Conservation (phyloP, 768 basidiomycete genomes). For the Panaeolus cyanescens region DNA sequence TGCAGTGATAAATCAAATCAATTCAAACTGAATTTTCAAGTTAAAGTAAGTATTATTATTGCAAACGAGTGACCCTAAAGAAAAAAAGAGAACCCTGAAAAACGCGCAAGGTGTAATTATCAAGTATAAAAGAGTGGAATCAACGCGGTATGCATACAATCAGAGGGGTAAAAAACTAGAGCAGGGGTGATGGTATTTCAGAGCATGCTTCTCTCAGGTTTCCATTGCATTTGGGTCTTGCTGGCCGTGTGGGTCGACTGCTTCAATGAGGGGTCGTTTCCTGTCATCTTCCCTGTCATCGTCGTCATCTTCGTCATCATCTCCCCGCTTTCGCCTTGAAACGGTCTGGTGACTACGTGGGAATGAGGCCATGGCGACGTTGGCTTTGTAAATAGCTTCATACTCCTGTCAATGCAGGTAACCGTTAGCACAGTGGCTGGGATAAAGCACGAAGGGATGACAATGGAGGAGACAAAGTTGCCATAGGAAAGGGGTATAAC, state of each 20-base stretch:
- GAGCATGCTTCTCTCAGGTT: conserved; percentile 29
- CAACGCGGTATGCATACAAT: conserved; percentile 6
- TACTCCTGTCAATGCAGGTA: conserved; percentile 69
- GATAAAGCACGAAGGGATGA: neutral
- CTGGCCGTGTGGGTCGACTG: conserved; percentile 8
- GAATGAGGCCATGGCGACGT: conserved; percentile 63
- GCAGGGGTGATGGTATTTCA: neutral
- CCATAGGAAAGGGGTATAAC: neutral
- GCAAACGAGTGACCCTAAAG: neutral
- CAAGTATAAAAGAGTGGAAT: conserved; percentile 4
- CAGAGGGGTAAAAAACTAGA: conserved; percentile 7
- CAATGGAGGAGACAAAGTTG: neutral
- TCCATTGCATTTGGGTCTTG: conserved; percentile 52
- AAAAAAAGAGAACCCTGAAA: neutral
- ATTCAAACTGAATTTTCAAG: neutral
- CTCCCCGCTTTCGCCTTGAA: conserved; percentile 67
- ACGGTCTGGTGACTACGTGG: conserved; percentile 48
- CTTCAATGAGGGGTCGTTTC: conserved; percentile 44
- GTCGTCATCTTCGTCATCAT: conserved; percentile 72
- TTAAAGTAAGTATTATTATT: neutral
- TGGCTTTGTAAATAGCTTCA: conserved; percentile 88
- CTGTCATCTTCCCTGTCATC: conserved; percentile 45
- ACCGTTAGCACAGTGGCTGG: neutral
- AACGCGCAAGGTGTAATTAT: conserved; percentile 2
- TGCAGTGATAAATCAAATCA: conserved; percentile 4